Base-by-base conservation (phyloP, 2,329 filamentous ascomycete genomes). In the Geosmithia flava region DNA sequence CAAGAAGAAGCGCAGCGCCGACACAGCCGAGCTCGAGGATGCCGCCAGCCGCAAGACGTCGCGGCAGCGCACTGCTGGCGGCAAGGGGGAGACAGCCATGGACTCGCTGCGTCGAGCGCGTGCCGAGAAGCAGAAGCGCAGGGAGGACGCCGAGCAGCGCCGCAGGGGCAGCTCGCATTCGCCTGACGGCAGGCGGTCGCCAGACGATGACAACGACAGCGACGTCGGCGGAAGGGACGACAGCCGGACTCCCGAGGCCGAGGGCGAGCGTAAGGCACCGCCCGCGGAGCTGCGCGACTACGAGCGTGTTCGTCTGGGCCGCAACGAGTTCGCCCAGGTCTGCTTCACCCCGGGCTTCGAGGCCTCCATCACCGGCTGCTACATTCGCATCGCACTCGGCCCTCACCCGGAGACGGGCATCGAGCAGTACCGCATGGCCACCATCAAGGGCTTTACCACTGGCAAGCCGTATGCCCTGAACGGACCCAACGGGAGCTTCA, bases 271-370 rank as follows among this genome's bases (percentile, higher is more conserved):
- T 3, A 80, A 85, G 39, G 69, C 93, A 27, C 78, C 80, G 15
- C 83, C 81, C 23, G 80, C 86, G 2, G 80, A 85, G 37, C 70
- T 95, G 19, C 76, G 75, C n/a, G 88, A 97, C 62, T 81, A 91
- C 54, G 85, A 97, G 60, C 80, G 87, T 46, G 80, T 91, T 47
- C 81, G 88, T 49, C 78, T 98, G 50, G 87, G 90, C 46, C 80
- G 93, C 52, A 85, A 79, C 55, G 86, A 89, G 59, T 95, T 98
- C 62, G 84, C 85, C 7, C 81, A 91, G 58, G 85, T 95, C 48
- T 96, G 89, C 72, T 95, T 95, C 69, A 91, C 90, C 56, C 93
- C 93, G 11, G 83, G 83, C 3, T 96, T 98, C 55, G 86, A 95
- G 49, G 70, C 85, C 8, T 76, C 85, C 29, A 85, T 96, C 57